A percentile compares a stretch with the other conserved stretches of the same genome.
These are phyloP conservation scores for Ustilago nuda DNA, from an alignment of 1,284 basidiomycete species.

Conservation along the genomic window DNA sequence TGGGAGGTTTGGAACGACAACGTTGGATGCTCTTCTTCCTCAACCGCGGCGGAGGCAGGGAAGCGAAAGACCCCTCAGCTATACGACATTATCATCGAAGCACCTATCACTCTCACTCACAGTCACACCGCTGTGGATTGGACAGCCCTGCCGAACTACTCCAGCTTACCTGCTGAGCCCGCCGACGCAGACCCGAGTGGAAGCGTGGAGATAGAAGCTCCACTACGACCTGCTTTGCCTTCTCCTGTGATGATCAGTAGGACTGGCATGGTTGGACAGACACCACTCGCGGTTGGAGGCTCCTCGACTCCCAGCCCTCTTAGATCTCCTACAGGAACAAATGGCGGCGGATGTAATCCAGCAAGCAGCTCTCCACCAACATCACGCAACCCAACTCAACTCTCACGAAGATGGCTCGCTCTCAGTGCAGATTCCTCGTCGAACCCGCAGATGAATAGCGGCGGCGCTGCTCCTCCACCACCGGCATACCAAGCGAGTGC, in stretches of 20 bases:
- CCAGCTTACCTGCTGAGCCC: slow-evolving; percentile 43
- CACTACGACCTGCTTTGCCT: slow-evolving; percentile 31
- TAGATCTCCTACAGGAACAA: slow-evolving; percentile 8
- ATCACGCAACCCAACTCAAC: slow-evolving; percentile 38
- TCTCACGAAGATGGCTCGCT: slow-evolving; percentile 53
- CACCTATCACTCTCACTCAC: slow-evolving; percentile 75
- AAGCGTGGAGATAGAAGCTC: slow-evolving; percentile 15
- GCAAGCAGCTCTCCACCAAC: slow-evolving; percentile 21
- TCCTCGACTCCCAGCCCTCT: slow-evolving; percentile 10
- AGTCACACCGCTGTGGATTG: slow-evolving; percentile 64
- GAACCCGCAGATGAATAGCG: neutral
- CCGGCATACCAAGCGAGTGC: slow-evolving; percentile 47
- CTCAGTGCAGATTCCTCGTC: slow-evolving; percentile 37
- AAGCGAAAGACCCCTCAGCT: slow-evolving; percentile 33
- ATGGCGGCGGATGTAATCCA: neutral
- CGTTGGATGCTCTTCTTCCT: neutral
- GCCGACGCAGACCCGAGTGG: slow-evolving; percentile 8
- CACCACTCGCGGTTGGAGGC: neutral
- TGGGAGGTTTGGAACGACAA: slow-evolving; percentile 17
- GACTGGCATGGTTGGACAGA: slow-evolving; percentile 26
- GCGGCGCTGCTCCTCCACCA: slow-evolving; percentile 33
- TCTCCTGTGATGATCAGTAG: slow-evolving; percentile 31
- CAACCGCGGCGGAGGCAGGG: slow-evolving; percentile 9
- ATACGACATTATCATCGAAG: slow-evolving; percentile 90
- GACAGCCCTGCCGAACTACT: slow-evolving; percentile 65